Conservation (phyloP, 2,329 filamentous ascomycete genomes). For the Neodidymelliopsis sp. region DNA sequence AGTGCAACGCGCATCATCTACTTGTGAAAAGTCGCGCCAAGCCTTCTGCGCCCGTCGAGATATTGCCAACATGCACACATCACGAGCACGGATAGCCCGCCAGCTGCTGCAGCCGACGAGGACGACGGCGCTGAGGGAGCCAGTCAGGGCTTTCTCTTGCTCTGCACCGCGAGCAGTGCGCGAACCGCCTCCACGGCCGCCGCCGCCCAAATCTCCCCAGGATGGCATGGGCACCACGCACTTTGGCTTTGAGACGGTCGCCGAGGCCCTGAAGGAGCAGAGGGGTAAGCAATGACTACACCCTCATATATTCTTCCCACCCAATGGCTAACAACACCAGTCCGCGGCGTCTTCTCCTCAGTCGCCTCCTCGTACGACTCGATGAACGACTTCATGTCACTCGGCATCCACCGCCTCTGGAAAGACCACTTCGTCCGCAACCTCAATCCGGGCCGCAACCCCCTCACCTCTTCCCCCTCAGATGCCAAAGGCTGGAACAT, state of each 20-base stretch:
- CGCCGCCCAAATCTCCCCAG: constrained; percentile 49
- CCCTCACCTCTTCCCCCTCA: constrained; percentile 33
- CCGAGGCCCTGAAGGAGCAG: constrained; percentile 78
- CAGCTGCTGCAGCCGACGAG: constrained; percentile 42
- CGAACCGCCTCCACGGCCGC: constrained; percentile 46
- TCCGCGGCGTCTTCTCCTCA: constrained; percentile 90
- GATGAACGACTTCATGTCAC: constrained; percentile 99
- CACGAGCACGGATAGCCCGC: constrained; percentile 35
- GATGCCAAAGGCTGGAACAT: constrained; percentile 68
- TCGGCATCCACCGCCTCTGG: constrained; percentile 96
- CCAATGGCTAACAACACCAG: constrained; percentile 51
- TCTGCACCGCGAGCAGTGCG: constrained; percentile 43
- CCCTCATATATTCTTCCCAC: neutral
- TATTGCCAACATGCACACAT: constrained; percentile 38
- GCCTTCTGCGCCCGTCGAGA: constrained; percentile 20
- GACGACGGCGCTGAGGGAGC: constrained; percentile 27
- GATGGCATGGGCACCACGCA: constrained; percentile 72
- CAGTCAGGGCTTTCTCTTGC: constrained; percentile 62
- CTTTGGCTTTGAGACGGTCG: constrained; percentile 88
- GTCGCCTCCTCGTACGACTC: constrained; percentile 94
- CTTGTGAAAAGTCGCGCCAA: constrained; percentile 40
- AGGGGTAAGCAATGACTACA: constrained; percentile 57
- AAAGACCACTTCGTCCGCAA: constrained; percentile 95
- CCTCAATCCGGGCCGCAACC: constrained; percentile 79
- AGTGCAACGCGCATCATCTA: constrained; percentile 13